Evolutionary conservation across 2,329 filamentous ascomycete species (phyloP).

Genomic region (Trichoderma sp.): DNA sequence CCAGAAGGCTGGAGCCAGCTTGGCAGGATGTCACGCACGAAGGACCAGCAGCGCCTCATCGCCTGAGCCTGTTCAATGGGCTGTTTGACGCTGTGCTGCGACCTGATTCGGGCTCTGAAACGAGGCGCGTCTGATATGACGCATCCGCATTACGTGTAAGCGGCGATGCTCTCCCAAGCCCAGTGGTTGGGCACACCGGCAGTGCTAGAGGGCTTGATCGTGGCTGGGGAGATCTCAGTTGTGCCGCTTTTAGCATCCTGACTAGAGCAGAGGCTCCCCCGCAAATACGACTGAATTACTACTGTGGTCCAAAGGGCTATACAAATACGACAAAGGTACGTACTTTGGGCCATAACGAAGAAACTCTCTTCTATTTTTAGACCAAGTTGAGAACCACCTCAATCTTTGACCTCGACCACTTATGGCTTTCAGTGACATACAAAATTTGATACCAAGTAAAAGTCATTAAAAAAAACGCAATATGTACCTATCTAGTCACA

Average conservation of each 20-base stretch:
- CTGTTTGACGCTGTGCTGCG: background rate
- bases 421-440: background rate
- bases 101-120: conserved; percentile 7
- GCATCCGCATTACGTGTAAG: conserved; percentile 1
- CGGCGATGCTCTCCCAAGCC: background rate
- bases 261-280: background rate
- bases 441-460: background rate
- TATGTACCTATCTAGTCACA: background rate
- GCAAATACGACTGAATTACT: background rate
- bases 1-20: conserved; percentile 1
- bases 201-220: background rate
- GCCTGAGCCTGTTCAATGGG: background rate
- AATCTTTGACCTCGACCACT: background rate
- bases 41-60: background rate
- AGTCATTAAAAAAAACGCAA: background rate
- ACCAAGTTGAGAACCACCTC: background rate
- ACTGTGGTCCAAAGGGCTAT: background rate
- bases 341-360: background rate
- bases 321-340: background rate
- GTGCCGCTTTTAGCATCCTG: background rate
- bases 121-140: conserved; percentile 8
- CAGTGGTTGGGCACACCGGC: background rate
- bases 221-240: background rate
- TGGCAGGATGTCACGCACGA: conserved; percentile 8
- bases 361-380: background rate